These are phyloP conservation scores for Fabrea salina DNA, from an alignment of 169 alveolate species.

Conservation along the genomic window DNA sequence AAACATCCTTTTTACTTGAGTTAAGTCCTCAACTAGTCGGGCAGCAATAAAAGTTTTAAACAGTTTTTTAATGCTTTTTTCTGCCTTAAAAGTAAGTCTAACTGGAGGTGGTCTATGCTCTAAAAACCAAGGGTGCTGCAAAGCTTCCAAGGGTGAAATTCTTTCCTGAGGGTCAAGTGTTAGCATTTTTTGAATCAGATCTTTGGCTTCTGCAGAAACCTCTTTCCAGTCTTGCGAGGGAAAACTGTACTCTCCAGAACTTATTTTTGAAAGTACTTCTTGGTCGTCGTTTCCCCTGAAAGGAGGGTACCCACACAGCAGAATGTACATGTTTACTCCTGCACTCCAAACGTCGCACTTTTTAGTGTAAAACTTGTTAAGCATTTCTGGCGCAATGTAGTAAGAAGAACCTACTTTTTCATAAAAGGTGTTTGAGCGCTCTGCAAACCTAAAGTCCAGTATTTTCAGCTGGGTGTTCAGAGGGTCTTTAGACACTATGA, in stretches of 20 bases:
- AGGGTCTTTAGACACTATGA: conserved; percentile 56
- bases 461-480: conserved; percentile 22
- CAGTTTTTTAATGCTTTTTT: too few species aligned
- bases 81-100: too few species aligned
- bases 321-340: conserved; percentile 51
- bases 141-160: conserved; percentile 35
- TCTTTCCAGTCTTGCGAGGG: conserved; percentile 48
- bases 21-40: too few species aligned
- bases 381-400: conserved; percentile 34
- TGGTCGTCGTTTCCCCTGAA: conserved; percentile 46
- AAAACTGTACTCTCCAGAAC: conserved; percentile 38
- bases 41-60: too few species aligned
- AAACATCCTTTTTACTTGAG: too few species aligned
- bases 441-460: conserved; percentile 87
- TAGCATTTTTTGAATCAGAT: conserved; percentile 54
- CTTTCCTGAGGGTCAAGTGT: conserved; percentile 47
- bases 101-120: too few species aligned
- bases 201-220: conserved; percentile 55
- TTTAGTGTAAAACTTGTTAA: conserved; percentile 35
- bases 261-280: conserved; percentile 43
- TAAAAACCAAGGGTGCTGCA: conserved; percentile 46
- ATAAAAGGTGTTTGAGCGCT: conserved; percentile 53
- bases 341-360: conserved; percentile 63
- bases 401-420: conserved; percentile 40
- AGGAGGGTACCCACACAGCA: conserved; percentile 58